Base-by-base conservation (phyloP, 2,329 filamentous ascomycete species). In the Coleophoma eucalyptorum region DNA sequence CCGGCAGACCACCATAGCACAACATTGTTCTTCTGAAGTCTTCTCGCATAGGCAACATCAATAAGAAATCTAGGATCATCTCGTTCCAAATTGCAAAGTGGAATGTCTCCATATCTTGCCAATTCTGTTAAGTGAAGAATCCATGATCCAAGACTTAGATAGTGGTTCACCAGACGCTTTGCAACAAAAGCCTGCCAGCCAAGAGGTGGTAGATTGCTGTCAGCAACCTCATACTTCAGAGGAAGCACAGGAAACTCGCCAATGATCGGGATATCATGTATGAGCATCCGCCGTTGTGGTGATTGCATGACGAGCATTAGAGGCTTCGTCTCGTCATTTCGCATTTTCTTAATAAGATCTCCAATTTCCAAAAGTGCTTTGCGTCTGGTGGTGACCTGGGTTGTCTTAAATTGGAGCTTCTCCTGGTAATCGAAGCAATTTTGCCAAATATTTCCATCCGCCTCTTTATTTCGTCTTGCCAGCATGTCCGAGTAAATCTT, bases 1-100 rank as follows among this genome's bases (percentile, higher is more conserved):
- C 87, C 86, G 10, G 83, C 78, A 16, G 93, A 97, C 94, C 94
- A 99, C 94, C 94, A 99, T 6, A 99, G 75, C 5, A 99, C 89
- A 1, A 99, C 90, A 51, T 92, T 91, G 64, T 93, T 96, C 58
- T 89, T 87, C 63, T 96, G 90, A 47, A 99, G 74, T 16, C 92
- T 82, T 50, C 95, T 80, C 0, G 94, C 94, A 66, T 97, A 99
- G 0, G 93, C 89, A 50, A 99, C 83, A 65, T 99, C 94, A 60
- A 99, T 99, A 49, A 99, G 73, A 72, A 94, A 97, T 3, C 90
- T 84, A 26, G 94, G 93, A 62, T 99, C 94, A 58, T 97, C 94
- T 41, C 86, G 86, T 67, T 97, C 94, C 32, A 99, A 74, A 62
- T 99, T 99, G 70, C 94, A 97, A 7, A 99, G 77, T 1, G 94